These are phyloP conservation scores for Closterium sp. DNA, from an alignment of 139 green algal species.

Conservation along the genomic window DNA sequence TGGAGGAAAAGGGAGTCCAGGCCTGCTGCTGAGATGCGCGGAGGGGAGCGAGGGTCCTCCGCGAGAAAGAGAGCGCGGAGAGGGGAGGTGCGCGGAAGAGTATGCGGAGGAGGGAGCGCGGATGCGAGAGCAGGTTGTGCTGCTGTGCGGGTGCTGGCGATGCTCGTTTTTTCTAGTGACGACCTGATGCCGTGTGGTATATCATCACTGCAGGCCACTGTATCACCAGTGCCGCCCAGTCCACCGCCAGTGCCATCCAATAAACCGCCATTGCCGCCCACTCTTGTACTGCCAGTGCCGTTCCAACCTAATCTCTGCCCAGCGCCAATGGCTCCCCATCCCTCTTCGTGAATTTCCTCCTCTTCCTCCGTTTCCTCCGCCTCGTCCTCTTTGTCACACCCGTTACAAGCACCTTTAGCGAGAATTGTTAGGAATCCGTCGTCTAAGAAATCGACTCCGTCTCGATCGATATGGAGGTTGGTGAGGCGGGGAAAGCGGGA, in stretches of 20 bases:
- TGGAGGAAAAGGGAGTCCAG: neutral
- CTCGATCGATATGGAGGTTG: neutral
- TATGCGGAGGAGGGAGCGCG: neutral
- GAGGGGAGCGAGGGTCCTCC: neutral
- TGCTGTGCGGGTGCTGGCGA: neutral
- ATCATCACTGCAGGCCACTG: no score
- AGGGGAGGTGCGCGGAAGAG: neutral
- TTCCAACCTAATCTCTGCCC: neutral
- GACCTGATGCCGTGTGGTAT: neutral
- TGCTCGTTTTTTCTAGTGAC: neutral
- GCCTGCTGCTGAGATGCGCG: neutral
- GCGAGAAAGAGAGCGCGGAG: neutral
- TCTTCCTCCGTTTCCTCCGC: neutral
- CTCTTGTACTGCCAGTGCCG: neutral
- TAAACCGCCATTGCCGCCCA: no score
- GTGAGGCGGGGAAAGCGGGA: neutral
- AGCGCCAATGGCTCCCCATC: neutral
- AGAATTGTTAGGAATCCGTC: neutral
- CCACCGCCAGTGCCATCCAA: neutral
- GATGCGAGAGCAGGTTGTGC: neutral
- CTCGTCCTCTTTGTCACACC: neutral
- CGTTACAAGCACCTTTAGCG: neutral
- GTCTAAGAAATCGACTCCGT: neutral
- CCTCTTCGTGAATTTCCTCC: neutral
- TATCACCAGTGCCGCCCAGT: neutral